A percentile compares a stretch with the other conserved stretches of the same genome.
Conservation (phyloP, 2,329 filamentous ascomycete genomes). For the Rutstroemia sp. region DNA sequence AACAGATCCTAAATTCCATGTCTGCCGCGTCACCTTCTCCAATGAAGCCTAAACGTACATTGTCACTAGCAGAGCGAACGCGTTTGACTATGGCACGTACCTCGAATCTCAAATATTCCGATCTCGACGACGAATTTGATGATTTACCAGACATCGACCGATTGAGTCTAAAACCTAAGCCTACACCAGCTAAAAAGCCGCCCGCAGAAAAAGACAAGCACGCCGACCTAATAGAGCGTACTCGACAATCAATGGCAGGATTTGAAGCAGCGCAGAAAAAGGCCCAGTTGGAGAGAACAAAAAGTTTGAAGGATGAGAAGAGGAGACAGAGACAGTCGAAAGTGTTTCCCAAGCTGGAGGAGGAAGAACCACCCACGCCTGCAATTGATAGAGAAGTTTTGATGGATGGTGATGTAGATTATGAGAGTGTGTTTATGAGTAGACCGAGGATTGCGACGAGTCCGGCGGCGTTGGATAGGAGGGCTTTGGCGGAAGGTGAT, state of each 20-base stretch:
- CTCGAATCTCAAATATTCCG: constrained; percentile 31
- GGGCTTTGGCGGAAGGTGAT: neutral
- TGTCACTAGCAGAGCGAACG: constrained; percentile 71
- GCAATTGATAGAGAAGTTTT: constrained; percentile 35
- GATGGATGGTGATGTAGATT: constrained; percentile 53
- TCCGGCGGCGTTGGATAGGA: constrained; percentile 35
- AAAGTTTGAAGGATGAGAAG: constrained; percentile 39
- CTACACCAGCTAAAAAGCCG: constrained; percentile 10
- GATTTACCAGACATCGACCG: constrained; percentile 23
- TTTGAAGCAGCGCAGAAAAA: constrained; percentile 55
- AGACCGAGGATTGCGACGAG: constrained; percentile 74
- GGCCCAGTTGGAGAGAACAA: constrained; percentile 49
- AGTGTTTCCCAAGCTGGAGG: constrained; percentile 42
- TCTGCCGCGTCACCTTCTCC: constrained; percentile 50
- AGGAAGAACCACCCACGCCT: constrained; percentile 32
- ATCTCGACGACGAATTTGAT: constrained; percentile 28
- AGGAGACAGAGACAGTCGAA: constrained; percentile 37
- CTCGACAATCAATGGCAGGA: constrained; percentile 53
- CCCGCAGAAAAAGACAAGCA: constrained; percentile 16
- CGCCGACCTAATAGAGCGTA: constrained; percentile 43
- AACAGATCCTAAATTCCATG: constrained; percentile 50
- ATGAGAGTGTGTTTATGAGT: constrained; percentile 78
- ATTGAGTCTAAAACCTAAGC: constrained; percentile 18
- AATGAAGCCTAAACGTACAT: constrained; percentile 45
- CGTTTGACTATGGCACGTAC: constrained; percentile 69